Conservation (phyloP, 1,139 yeast species). For the Sugiyamaella novakii region DNA sequence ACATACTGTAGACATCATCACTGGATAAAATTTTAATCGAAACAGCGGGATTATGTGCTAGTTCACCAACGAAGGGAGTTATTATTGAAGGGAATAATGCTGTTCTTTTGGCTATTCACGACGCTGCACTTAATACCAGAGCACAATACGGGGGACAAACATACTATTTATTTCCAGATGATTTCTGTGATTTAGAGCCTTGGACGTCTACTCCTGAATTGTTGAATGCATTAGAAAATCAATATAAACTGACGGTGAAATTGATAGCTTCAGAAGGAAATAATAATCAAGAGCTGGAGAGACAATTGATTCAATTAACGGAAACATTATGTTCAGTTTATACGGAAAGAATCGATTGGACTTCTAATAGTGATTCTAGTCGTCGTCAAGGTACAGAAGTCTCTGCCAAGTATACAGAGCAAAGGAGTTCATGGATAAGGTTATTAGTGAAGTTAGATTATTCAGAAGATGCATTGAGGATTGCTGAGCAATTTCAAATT, state of each 20-base stretch:
- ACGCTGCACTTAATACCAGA: slow-evolving; percentile 36
- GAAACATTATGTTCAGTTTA: slow-evolving; percentile 38
- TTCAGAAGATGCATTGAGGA: slow-evolving; percentile 56
- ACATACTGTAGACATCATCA: slow-evolving; percentile 9
- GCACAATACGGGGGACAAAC: slow-evolving; percentile 26
- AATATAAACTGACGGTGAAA: slow-evolving; percentile 29
- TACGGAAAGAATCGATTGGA: slow-evolving; percentile 36
- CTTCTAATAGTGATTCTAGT: slow-evolving; percentile 16
- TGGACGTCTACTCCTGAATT: slow-evolving; percentile 41
- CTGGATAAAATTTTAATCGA: slow-evolving; percentile 15
- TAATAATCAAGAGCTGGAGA: slow-evolving; percentile 24
- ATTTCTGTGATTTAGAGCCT: slow-evolving; percentile 30
- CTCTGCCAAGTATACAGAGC: slow-evolving; percentile 32
- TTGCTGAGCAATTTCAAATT: slow-evolving; percentile 70
- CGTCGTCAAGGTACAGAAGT: slow-evolving; percentile 29
- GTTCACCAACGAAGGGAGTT: slow-evolving; percentile 18
- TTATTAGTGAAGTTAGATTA: slow-evolving; percentile 53
- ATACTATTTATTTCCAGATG: slow-evolving; percentile 30
- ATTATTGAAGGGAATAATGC: slow-evolving; percentile 37
- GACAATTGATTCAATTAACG: slow-evolving; percentile 38
- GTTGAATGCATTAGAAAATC: slow-evolving; percentile 33
- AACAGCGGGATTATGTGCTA: slow-evolving; percentile 11
- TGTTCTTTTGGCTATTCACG: slow-evolving; percentile 34
- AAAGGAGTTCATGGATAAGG: slow-evolving; percentile 55
- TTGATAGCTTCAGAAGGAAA: slow-evolving; percentile 24